Evolutionary conservation across 768 basidiomycete species (phyloP).

Genomic region (Calocybe gangraenosa): DNA sequence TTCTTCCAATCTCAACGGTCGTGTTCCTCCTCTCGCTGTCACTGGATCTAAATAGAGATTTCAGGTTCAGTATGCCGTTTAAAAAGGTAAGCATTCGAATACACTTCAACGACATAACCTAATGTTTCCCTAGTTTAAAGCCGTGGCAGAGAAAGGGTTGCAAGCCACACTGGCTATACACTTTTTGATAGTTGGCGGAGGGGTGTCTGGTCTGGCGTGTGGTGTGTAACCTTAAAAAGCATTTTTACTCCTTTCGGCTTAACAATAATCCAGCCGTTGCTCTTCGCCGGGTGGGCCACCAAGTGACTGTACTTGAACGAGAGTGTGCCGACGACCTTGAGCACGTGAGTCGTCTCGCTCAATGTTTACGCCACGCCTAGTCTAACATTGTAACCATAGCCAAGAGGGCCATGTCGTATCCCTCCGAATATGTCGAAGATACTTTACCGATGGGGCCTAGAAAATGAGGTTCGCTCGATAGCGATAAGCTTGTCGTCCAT

Average conservation of each 20-base stretch:
- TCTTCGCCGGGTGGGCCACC: conserved; percentile 50
- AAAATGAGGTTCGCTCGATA: conserved; percentile 17
- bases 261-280: conserved; percentile 29
- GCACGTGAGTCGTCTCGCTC: conserved; percentile 8
- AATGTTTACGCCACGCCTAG: not conserved
- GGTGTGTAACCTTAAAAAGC: conserved; percentile 14
- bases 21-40: too few relatives aligned
- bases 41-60: too few relatives aligned
- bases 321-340: conserved; percentile 15
- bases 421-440: conserved; percentile 56
- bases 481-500: conserved; percentile 20
- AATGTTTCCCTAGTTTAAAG: too few relatives aligned
- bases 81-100: too few relatives aligned
- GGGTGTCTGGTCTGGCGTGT: conserved; percentile 49
- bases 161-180: conserved; percentile 20
- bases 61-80: too few relatives aligned
- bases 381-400: not conserved
- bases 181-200: conserved; percentile 36
- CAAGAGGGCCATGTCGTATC: conserved; percentile 25
- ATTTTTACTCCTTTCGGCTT: too few relatives aligned
- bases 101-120: too few relatives aligned
- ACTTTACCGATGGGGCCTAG: conserved; percentile 50
- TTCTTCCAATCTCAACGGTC: too few relatives aligned
- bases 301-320: conserved; percentile 47
- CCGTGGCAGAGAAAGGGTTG: too few relatives aligned